Evolutionary conservation across 2,329 filamentous ascomycete genomes (phyloP), one percentile per base, ranked within the genome.

Genomic region (Penicillium sp.): DNA sequence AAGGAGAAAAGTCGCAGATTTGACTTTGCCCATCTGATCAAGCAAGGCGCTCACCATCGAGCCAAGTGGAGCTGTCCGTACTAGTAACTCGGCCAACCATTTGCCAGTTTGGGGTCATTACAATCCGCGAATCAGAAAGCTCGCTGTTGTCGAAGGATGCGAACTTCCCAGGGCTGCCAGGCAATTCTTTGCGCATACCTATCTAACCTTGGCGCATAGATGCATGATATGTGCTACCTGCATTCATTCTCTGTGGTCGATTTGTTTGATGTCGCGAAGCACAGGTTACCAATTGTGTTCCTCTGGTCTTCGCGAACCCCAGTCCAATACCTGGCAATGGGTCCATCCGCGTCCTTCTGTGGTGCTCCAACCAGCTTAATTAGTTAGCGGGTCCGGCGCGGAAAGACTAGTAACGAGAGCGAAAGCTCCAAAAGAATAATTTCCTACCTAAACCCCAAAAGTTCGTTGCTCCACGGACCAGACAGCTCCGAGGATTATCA

Each of bases 391-490:
- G 24, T 49, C 45, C 26, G 13, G 15, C 9, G 26, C n/a, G 45
- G 24, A 49, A 37, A 37, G 24, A n/a, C 45, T 17, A 49, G 24
- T 13, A 28, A 5, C 17, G 44, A 47, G 19, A 42, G 9, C 40
- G n/a, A 42, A 12, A 33, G 9, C 30, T 12, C 10, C 19, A 22
- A 44, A 44, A 24, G n/a, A n/a, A 10, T 9, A 7, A 24, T 13
- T 15, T 45, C 19, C 26, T 10, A 19, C 19, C 26, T 10, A 19
- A 33, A 4, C 17, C 5, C 49, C 3, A 30, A 24, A 53, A 53
- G 28, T 35, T 35, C 37, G 15, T 30, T 30, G 30, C 13, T 54
- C 35, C 24, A 53, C 65, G 65, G 65, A 67, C 54, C 50, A 65
- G 63, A 62, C 54, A 59, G 47, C 65, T 65, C 63, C 65, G 59